Base-by-base conservation (phyloP, 1,139 yeast genomes). In the Candida sojae region DNA sequence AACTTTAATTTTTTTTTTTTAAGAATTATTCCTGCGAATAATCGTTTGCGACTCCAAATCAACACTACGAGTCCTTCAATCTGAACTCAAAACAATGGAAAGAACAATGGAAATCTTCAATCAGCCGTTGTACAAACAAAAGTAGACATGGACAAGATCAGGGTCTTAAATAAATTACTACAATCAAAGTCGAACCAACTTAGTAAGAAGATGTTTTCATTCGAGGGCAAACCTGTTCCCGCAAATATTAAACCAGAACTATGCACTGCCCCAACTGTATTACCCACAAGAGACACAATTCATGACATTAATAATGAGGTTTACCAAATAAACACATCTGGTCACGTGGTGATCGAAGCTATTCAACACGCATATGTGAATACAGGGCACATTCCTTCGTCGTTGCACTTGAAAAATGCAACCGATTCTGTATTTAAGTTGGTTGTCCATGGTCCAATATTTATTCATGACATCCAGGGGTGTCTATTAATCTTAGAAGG, bases 401-500 rank as follows among this genome's bases (percentile, higher is more conserved):
- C 43, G 6, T 32, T 41, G 25, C 43, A 41, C 23, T 33, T 41
- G 36, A 32, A 41, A 12, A 32, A 33, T 33, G 43, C 31, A 12
- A 6, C 3, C 17, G 11, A 28, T 12, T 41, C 43, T 6, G 29
- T 41, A 23, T 12, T 34, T n/a, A n/a, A 11, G 4, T 32, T 41
- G 13, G n/a, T n/a, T n/a, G 38, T 13, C 25, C 6, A 25, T 9
- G 43, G 43, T 41, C 43, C 43, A 5, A 28, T 41, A 25, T 41
- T 41, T 12, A 33, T 41, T 21, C 38, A 41, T n/a, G 59, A 65
- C 30, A 43, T 70, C 9, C 17, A 39, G 2, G 48, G 68, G 13
- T 57, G 64, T 43, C 55, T 61, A 3, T 45, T 76, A 6, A 46
- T 63, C 5, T 51, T 70, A 3, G 46, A 55, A n/a, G 67, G 77